Evolutionary conservation across 176 grass and related monocot species (phyloP).

Genomic region (Oryza meyeriana): DNA sequence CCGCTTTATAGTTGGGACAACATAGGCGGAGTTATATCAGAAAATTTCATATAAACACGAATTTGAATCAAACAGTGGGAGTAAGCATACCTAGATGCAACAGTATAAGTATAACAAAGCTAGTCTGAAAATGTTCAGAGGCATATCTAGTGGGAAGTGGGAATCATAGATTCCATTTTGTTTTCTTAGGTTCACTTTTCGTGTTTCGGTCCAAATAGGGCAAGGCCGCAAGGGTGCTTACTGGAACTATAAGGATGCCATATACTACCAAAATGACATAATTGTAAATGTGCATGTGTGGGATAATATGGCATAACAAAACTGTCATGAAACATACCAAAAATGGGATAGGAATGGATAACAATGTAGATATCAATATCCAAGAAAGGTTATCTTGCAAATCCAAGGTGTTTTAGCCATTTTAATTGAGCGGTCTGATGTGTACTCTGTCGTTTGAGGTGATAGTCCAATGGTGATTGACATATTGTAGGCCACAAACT

Average conservation of each 20-base stretch:
- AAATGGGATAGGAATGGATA: neutral
- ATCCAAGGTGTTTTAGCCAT: neutral
- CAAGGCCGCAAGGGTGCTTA: neutral
- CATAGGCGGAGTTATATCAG: no score
- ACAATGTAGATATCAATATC: neutral
- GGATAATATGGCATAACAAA: slow-evolving; percentile 3
- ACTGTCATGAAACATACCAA: neutral
- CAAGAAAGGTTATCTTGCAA: neutral
- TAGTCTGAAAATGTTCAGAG: neutral
- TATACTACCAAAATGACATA: neutral
- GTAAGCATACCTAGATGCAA: neutral
- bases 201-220: neutral
- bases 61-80: slow-evolving; percentile 14
- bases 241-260: neutral
- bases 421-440: neutral
- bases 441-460: neutral
- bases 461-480: neutral
- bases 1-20: no score
- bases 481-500: neutral
- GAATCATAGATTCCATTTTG: neutral
- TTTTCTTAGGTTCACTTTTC: neutral
- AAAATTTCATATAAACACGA: slow-evolving; percentile 14
- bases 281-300: neutral
- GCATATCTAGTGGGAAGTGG: neutral
- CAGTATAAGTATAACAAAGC: slow-evolving; percentile 10